Evolutionary conservation across 192 early-diverging fungal genomes (phyloP).

Genomic region (Coemansia sp.): DNA sequence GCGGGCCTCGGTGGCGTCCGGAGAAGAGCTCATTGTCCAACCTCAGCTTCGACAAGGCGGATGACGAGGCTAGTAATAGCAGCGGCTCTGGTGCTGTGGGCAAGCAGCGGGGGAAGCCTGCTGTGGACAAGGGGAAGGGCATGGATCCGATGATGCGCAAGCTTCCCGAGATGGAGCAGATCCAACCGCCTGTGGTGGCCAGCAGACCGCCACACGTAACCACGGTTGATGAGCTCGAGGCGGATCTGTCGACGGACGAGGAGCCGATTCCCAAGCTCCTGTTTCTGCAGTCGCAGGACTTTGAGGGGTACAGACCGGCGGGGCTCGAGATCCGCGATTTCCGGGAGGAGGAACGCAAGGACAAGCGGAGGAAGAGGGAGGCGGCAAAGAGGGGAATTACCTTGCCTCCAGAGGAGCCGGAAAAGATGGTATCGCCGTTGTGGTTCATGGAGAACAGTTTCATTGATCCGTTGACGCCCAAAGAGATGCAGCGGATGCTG

Average conservation of each 20-base stretch:
- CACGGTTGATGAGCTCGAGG: conserved; percentile 44
- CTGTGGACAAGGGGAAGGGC: conserved; percentile 20
- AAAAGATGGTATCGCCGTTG: conserved; percentile 24
- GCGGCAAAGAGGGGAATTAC: conserved; percentile 30
- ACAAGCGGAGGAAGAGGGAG: conserved; percentile 29
- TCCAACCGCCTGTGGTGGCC: conserved; percentile 15
- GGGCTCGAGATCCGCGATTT: conserved; percentile 36
- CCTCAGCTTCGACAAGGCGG: conserved; percentile 9
- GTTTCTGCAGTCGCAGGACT: conserved; percentile 43
- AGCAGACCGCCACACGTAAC: conserved; percentile 11
- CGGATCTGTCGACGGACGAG: conserved; percentile 40
- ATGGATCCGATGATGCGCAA: conserved; percentile 7
- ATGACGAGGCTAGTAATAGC: conserved; percentile 9
- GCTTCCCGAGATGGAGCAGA: conserved; percentile 43
- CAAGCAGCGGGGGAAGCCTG: background rate
- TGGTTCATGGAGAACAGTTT: conserved; percentile 39
- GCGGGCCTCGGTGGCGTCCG: background rate
- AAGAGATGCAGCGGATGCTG: conserved; percentile 20
- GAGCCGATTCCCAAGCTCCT: conserved; percentile 40
- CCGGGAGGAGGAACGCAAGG: conserved; percentile 41
- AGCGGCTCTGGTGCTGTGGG: background rate
- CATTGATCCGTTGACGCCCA: conserved; percentile 30
- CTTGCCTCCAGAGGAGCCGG: conserved; percentile 8
- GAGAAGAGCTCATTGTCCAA: conserved; percentile 17
- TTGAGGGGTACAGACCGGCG: conserved; percentile 43